Conservation (phyloP, 129 eudicot species). For the Lactuca saligna region DNA sequence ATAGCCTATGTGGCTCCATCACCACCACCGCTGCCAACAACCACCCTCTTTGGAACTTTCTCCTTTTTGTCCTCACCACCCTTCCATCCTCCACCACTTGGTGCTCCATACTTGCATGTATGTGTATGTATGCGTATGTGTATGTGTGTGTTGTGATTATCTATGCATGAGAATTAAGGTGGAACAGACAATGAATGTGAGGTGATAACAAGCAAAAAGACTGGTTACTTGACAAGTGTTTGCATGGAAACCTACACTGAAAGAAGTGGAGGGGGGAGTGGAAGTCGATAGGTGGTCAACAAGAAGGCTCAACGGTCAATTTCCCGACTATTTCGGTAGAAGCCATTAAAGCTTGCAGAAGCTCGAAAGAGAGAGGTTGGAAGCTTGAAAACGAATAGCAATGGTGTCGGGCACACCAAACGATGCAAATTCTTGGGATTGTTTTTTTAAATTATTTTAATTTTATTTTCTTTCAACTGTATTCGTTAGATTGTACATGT, state of each 20-base stretch:
- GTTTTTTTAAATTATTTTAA: too few relatives aligned
- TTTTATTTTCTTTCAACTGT: too few relatives aligned
- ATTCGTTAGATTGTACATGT: too few relatives aligned
- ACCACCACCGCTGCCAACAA: slow-evolving; percentile 25
- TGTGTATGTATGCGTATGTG: background rate
- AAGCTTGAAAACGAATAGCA: background rate
- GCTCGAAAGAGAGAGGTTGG: slow-evolving; percentile 9
- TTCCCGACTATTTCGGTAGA: slow-evolving; percentile 4
- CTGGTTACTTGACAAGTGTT: slow-evolving; percentile 35
- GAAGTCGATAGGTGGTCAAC: background rate
- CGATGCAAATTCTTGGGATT: too few relatives aligned
- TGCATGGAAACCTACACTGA: slow-evolving; percentile 40
- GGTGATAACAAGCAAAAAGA: slow-evolving; percentile 31
- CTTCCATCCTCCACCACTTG: background rate
- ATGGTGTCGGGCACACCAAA: too few relatives aligned
- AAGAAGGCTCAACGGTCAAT: background rate
- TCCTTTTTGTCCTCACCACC: background rate
- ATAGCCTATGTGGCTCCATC: slow-evolving; percentile 26
- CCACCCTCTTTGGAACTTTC: slow-evolving; percentile 11
- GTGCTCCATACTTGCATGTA: background rate
- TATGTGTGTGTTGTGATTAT: too few relatives aligned
- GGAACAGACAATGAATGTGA: slow-evolving; percentile 37
- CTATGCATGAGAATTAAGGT: slow-evolving; percentile 27
- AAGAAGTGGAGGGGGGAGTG: background rate
- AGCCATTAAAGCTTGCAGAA: background rate